Evolutionary conservation across 129 eudicot species (phyloP).

Genomic region (Tagetes patula): DNA sequence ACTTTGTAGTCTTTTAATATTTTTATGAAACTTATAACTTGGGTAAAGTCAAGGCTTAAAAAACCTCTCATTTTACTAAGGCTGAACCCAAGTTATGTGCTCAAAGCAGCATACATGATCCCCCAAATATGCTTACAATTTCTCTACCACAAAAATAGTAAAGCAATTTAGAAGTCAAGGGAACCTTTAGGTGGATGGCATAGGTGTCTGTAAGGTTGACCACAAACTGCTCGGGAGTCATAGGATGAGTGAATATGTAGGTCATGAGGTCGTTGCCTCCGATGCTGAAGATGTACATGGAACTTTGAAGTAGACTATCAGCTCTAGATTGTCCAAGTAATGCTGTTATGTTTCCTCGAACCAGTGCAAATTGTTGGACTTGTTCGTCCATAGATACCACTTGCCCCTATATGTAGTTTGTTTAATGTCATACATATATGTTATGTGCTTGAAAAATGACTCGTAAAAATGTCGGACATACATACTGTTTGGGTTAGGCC

Average conservation of each 20-base stretch:
- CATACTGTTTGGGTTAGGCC: neutral
- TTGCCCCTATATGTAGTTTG: slow-evolving; percentile 17
- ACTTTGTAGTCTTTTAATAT: too few relatives aligned
- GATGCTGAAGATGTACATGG: slow-evolving; percentile 46
- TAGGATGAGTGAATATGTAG: neutral
- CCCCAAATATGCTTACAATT: neutral
- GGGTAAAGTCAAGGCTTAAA: neutral
- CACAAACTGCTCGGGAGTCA: slow-evolving; percentile 23
- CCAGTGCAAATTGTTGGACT: slow-evolving; percentile 46
- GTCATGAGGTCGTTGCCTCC: slow-evolving; percentile 57
- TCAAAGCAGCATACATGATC: neutral
- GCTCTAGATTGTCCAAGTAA: slow-evolving; percentile 30
- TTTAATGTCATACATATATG: neutral
- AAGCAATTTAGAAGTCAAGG: neutral
- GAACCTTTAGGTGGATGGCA: slow-evolving; percentile 45
- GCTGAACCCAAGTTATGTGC: slow-evolving; percentile 9
- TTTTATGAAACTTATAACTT: too few relatives aligned
- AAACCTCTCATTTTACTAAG: neutral
- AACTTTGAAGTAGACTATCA: slow-evolving; percentile 26
- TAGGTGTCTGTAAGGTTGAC: slow-evolving; percentile 34
- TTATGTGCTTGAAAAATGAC: slow-evolving; percentile 1
- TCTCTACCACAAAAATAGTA: neutral
- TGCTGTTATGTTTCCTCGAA: slow-evolving; percentile 40
- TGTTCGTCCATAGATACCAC: slow-evolving; percentile 43
- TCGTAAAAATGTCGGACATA: neutral